These are phyloP conservation scores for Balakata baccata DNA, from an alignment of 345 rosid genomes.

Conservation along the genomic window DNA sequence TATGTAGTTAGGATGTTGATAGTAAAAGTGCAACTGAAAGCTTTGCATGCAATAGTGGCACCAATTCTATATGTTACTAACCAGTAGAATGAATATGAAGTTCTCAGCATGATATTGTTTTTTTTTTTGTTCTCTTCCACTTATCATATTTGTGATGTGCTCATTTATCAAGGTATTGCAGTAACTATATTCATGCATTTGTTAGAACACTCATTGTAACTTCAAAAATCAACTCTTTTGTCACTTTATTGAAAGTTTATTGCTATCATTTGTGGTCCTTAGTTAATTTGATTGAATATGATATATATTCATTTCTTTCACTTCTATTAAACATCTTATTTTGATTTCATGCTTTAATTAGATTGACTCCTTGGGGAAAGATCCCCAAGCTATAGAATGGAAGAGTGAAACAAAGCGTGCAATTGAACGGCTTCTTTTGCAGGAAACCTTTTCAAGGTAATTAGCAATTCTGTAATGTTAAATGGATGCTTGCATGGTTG, in stretches of 20 bases:
- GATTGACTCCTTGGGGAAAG: constrained; percentile 20
- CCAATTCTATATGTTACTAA: background rate
- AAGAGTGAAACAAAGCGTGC: constrained; percentile 50
- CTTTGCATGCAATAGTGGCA: background rate
- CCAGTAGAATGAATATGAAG: background rate
- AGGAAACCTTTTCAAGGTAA: constrained; percentile 86
- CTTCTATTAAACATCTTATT: background rate
- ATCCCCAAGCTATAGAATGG: constrained; percentile 28
- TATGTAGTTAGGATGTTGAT: background rate
- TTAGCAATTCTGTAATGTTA: constrained; percentile 1
- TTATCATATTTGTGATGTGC: background rate
- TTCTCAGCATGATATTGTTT: background rate
- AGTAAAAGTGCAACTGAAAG: background rate
- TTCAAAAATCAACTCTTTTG: background rate
- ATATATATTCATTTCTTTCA: background rate
- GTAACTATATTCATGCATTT: background rate
- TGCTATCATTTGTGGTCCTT: background rate
- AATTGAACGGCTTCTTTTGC: constrained; percentile 72
- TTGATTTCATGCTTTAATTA: constrained; percentile 19
- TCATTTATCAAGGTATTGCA: background rate
- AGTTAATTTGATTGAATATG: background rate
- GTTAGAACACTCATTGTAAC: background rate
- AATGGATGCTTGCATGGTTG: background rate
- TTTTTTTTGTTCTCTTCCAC: background rate
- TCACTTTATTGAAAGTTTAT: background rate